phyloP scores from a whole-genome alignment of 371 early-diverging fungal genomes.

The Mortierella sp. region DNA sequence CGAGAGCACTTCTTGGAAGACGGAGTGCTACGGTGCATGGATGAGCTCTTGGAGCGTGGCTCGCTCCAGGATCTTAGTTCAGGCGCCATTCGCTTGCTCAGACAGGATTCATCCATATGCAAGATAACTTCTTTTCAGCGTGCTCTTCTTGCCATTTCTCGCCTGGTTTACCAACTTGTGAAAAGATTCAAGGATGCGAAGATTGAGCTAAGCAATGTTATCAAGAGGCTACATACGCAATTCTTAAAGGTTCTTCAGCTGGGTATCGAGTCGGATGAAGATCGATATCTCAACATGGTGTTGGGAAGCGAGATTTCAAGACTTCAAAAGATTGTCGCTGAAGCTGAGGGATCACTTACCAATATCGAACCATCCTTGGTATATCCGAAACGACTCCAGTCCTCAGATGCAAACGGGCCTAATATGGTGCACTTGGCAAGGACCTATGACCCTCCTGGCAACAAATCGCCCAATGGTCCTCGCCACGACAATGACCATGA shows the following conservation, averaged over 20 bases:
- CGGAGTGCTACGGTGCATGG: slow-evolving; percentile 38
- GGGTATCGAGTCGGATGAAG: slow-evolving; percentile 8
- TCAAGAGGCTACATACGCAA: slow-evolving; percentile 2
- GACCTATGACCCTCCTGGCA: slow-evolving; percentile 48
- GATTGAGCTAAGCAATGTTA: slow-evolving; percentile 1
- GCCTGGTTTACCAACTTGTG: slow-evolving; percentile 50
- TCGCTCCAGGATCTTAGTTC: slow-evolving; percentile 10
- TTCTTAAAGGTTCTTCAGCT: neutral
- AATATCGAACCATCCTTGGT: neutral
- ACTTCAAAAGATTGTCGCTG: slow-evolving; percentile 18
- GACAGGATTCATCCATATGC: slow-evolving; percentile 12
- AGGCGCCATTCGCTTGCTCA: neutral
- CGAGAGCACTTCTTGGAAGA: slow-evolving; percentile 27
- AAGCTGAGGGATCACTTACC: slow-evolving; percentile 10
- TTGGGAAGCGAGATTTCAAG: slow-evolving; percentile 10
- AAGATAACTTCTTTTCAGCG: slow-evolving; percentile 26
- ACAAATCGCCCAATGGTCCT: slow-evolving; percentile 34
- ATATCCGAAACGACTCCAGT: neutral
- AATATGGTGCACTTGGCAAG: slow-evolving; percentile 14
- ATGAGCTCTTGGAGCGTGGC: slow-evolving; percentile 15
- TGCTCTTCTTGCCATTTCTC: slow-evolving; percentile 44
- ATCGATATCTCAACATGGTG: slow-evolving; percentile 25
- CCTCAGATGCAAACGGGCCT: neutral
- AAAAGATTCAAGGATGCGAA: slow-evolving; percentile 41
- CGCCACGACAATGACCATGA: slow-evolving; percentile 62